phyloP scores from a whole-genome alignment of 23 red algal species.

The Porphyridium purpureum region DNA sequence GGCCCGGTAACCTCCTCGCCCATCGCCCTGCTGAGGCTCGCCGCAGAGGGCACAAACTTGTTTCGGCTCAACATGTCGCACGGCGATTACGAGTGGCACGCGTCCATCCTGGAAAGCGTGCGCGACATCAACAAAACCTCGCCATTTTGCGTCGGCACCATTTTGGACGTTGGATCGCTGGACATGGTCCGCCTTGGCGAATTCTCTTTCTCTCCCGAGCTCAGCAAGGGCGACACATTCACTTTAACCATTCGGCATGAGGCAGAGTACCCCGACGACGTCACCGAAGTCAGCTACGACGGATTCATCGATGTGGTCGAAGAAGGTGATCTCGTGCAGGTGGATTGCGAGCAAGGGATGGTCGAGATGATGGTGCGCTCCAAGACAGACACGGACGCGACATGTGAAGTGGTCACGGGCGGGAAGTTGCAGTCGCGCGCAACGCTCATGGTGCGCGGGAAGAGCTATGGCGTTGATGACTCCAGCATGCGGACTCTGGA shows the following conservation, averaged over 20 bases:
- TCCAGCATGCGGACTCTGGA: not conserved
- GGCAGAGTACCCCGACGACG: slow-evolving; percentile 58
- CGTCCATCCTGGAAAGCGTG: slow-evolving; percentile 56
- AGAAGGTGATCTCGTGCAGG: slow-evolving; percentile 67
- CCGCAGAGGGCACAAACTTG: slow-evolving; percentile 86
- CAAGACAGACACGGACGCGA: slow-evolving; percentile 28
- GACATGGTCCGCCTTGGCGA: slow-evolving; percentile 84
- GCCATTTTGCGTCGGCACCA: slow-evolving; percentile 68
- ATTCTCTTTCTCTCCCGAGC: slow-evolving; percentile 33
- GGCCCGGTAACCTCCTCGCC: slow-evolving; percentile 55
- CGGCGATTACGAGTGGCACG: slow-evolving; percentile 71
- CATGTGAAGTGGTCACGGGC: slow-evolving; percentile 45
- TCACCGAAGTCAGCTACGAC: slow-evolving; percentile 84
- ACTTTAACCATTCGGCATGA: slow-evolving; percentile 79
- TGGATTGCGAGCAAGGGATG: slow-evolving; percentile 28
- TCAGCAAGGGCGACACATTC: slow-evolving; percentile 47
- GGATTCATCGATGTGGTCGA: slow-evolving; percentile 72
- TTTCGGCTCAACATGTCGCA: slow-evolving; percentile 87
- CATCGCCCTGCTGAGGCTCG: slow-evolving; percentile 51
- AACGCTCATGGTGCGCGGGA: slow-evolving; percentile 73
- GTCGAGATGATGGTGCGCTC: slow-evolving; percentile 68
- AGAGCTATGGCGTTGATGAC: slow-evolving; percentile 11
- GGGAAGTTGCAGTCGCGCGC: slow-evolving; percentile 61
- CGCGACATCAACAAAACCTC: slow-evolving; percentile 70
- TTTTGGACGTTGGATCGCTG: slow-evolving; percentile 83